Conservation (phyloP, 2,329 filamentous ascomycete genomes). For the Cadophora malorum region DNA sequence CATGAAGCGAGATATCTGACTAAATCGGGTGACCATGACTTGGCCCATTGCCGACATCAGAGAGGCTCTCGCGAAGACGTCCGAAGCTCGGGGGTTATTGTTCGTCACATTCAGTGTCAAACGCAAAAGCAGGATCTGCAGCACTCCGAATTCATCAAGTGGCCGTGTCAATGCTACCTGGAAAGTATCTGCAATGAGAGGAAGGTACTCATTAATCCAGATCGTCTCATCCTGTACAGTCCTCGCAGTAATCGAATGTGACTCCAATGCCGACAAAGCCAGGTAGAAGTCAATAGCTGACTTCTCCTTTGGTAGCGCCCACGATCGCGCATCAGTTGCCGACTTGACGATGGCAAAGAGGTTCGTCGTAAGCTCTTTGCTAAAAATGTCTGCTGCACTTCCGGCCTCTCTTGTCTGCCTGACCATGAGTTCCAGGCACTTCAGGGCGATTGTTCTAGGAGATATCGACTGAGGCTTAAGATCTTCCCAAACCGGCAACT, state of each 20-base stretch:
- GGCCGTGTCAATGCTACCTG: constrained; percentile 47
- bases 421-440: constrained; percentile 65
- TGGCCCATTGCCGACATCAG: constrained; percentile 57
- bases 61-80: constrained; percentile 68
- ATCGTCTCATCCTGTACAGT: constrained; percentile 50
- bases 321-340: constrained; percentile 37
- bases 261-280: constrained; percentile 60
- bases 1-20: constrained; percentile 54
- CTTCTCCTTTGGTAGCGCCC: constrained; percentile 36
- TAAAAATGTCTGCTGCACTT: constrained; percentile 56
- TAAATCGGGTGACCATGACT: constrained; percentile 59
- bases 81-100: constrained; percentile 73
- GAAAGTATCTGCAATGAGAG: constrained; percentile 57
- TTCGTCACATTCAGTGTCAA: constrained; percentile 88
- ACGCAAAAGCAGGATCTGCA: constrained; percentile 55
- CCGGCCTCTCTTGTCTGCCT: constrained; percentile 56
- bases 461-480: constrained; percentile 59
- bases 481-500: constrained; percentile 66
- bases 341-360: constrained; percentile 54
- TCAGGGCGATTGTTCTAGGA: constrained; percentile 67
- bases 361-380: constrained; percentile 54
- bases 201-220: constrained; percentile 59
- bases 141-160: constrained; percentile 47
- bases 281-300: constrained; percentile 49
- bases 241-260: constrained; percentile 56